These are phyloP conservation scores for Phaseolus lunatus DNA, from an alignment of 306 rosid genomes.

Conservation along the genomic window DNA sequence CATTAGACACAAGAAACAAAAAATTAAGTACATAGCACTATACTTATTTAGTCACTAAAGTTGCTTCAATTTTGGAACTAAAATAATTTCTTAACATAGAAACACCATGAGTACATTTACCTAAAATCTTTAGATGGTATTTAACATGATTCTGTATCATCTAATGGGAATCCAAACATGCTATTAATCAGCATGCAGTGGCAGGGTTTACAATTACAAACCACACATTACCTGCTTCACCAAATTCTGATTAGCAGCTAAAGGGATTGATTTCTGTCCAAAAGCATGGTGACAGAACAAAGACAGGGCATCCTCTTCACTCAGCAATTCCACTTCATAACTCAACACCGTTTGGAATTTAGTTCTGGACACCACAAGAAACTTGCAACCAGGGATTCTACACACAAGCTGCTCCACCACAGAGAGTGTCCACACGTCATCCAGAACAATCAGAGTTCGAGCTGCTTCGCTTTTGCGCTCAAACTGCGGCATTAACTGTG, in stretches of 20 bases:
- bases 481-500: slow-evolving; percentile 54
- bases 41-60: background rate
- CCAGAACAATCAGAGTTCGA: slow-evolving; percentile 70
- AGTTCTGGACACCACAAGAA: slow-evolving; percentile 73
- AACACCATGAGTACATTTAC: background rate
- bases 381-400: slow-evolving; percentile 72
- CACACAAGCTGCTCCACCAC: slow-evolving; percentile 64
- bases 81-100: background rate
- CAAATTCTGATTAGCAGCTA: slow-evolving; percentile 60
- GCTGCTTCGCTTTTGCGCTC: slow-evolving; percentile 48
- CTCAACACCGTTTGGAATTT: slow-evolving; percentile 56
- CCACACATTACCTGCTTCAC: slow-evolving; percentile 73
- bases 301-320: slow-evolving; percentile 71
- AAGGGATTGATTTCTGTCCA: slow-evolving; percentile 77
- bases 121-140: no score
- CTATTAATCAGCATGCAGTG: no score
- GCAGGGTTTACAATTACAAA: slow-evolving; percentile 5
- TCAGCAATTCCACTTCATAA: slow-evolving; percentile 74
- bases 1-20: background rate
- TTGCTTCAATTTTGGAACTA: background rate
- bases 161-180: background rate
- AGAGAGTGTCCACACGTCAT: slow-evolving; percentile 80
- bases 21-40: background rate
- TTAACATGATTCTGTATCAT: no score
- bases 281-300: slow-evolving; percentile 92